Percentiles rank a stretch among this genome's conserved stretches.
phyloP scores from a whole-genome alignment of 768 basidiomycete species.

The Boletus reticulatus region DNA sequence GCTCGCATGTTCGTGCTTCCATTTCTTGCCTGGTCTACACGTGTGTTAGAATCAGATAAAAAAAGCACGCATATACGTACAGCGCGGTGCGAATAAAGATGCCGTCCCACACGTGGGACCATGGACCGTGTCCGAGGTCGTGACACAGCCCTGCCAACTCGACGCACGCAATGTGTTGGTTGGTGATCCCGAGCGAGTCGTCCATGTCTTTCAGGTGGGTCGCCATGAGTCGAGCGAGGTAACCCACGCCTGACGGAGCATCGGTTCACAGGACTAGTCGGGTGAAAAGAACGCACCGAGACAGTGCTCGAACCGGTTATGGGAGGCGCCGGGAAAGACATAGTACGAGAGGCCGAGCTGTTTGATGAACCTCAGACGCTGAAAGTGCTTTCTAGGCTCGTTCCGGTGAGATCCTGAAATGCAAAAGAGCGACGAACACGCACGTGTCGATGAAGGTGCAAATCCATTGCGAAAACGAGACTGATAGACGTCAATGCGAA shows the following conservation, averaged over 20 bases:
- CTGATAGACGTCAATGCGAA: background rate
- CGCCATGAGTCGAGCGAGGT: constrained; percentile 65
- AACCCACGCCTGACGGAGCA: constrained; percentile 58
- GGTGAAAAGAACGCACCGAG: constrained; percentile 48
- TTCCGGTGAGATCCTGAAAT: background rate
- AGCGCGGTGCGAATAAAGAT: constrained; percentile 64
- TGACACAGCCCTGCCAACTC: constrained; percentile 82
- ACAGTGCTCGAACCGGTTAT: constrained; percentile 82
- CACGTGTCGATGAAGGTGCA: constrained; percentile 70
- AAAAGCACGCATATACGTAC: constrained; percentile 39
- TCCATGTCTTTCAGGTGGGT: constrained; percentile 56
- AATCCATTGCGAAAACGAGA: constrained; percentile 35
- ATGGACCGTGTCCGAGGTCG: constrained; percentile 84
- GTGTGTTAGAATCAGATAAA: no score
- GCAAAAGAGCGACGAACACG: background rate
- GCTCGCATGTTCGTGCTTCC: constrained; percentile 79
- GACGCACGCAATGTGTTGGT: constrained; percentile 73
- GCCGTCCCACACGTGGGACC: constrained; percentile 82
- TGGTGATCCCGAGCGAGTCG: constrained; percentile 60
- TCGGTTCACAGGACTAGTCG: background rate
- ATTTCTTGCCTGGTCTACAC: constrained; percentile 43
- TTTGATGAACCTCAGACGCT: constrained; percentile 72
- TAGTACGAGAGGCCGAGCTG: constrained; percentile 76
- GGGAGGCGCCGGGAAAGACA: constrained; percentile 76
- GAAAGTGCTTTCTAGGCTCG: constrained; percentile 61